These are phyloP conservation scores for Eimeria praecox DNA, from an alignment of 169 alveolate species.

Conservation along the genomic window DNA sequence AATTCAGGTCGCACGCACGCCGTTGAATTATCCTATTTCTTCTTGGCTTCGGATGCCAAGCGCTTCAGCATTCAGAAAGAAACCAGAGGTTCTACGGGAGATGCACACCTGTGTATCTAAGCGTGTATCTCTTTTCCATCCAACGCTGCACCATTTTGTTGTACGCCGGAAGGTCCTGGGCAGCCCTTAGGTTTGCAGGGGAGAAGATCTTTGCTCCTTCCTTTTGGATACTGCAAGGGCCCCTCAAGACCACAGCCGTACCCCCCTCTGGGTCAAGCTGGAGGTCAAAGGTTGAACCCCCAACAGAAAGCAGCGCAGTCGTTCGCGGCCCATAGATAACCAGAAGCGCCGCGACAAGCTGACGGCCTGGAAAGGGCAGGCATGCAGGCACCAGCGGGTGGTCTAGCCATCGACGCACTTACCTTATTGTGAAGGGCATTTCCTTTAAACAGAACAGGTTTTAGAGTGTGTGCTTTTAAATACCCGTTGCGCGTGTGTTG, in stretches of 20 bases:
- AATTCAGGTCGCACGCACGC: neutral
- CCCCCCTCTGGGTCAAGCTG: conserved; percentile 19
- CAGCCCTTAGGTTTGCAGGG: conserved; percentile 93
- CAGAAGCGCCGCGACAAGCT: conserved; percentile 80
- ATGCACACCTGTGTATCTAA: conserved; percentile 87
- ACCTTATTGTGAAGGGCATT: neutral
- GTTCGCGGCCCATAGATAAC: conserved; percentile 84
- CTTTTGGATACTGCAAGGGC: conserved; percentile 59
- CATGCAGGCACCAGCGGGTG: neutral
- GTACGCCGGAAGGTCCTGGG: conserved; percentile 87
- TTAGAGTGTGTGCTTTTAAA: neutral
- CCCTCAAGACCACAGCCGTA: conserved; percentile 40
- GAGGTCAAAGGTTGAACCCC: conserved; percentile 62
- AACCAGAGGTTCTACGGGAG: neutral
- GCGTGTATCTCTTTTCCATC: conserved; percentile 87
- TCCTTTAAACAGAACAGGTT: neutral
- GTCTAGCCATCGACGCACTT: neutral
- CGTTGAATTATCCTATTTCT: neutral
- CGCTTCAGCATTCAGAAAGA: neutral
- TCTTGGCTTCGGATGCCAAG: neutral
- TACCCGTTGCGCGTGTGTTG: neutral
- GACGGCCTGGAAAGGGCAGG: conserved; percentile 77
- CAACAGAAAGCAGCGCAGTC: conserved; percentile 73
- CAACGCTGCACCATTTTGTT: conserved; percentile 87
- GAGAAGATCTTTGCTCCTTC: conserved; percentile 87